Base-by-base conservation (phyloP, 1,284 basidiomycete genomes). In the Malassezia restricta region DNA sequence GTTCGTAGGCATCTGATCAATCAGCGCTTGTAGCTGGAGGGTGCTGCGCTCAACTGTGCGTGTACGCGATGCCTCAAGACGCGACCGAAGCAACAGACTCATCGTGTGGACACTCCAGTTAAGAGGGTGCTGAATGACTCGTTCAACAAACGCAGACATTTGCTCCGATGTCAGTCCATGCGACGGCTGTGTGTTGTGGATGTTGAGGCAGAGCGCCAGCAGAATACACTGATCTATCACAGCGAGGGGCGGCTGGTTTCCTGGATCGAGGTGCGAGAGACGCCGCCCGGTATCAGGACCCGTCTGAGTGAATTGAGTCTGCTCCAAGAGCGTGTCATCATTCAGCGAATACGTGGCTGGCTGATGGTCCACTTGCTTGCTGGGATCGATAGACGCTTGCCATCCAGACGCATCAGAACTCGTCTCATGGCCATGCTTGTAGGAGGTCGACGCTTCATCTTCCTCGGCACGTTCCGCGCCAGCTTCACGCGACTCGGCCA, bases 321-420 rank as follows among this genome's bases (percentile, higher is more conserved):
- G 83, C 75, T 99, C 94, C 40, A 99, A 80, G 8, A 99, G 78
- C 0, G 90, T 95, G 74, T 99, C 94, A 75, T 98, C 94, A 74
- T 98, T 94, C 48, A 98, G 79, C 2, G 79, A 76, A 29, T 94
- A 76, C 1, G 83, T 84, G 69, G 88, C 82, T 9, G 92, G 94
- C 43, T 74, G 57, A 60, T 75, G 67, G 8, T 65, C 56, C 24
- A 64, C 58, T 43, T 63, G 61, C 32, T 60, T 59, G 11, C 42
- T 53, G 9, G 59, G 53, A 42, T 63, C 62, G 15, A 62, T 59
- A 3, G 64, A 56, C 14, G 60, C 42, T 11, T 61, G 57, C 55
- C 62, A 68, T 20, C 46, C 46, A 14, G 37, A 31, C 28, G 39
- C 31, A 28, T 32, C 39, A 27, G 46, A 38, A 24, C 31, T n/a